Evolutionary conservation across 352 stramenopile genomes (phyloP), one percentile per base, ranked within the genome.

Genomic region (Phytophthora sp.): DNA sequence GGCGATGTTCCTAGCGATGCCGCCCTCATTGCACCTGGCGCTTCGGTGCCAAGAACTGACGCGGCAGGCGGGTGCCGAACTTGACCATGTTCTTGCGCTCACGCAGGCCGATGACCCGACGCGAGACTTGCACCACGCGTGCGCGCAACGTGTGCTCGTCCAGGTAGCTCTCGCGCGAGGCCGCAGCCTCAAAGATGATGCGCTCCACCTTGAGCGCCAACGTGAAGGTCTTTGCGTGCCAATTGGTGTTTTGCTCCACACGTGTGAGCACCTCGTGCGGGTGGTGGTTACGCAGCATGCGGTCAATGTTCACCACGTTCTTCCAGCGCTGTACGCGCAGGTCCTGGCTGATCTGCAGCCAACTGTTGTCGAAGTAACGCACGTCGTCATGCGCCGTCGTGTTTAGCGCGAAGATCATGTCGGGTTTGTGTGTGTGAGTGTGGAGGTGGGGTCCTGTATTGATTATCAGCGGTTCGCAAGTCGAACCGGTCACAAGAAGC

Each of bases 161-260:
- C 44, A 87, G 45, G 69, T 90, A 90, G 62, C 74, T 85, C 63
- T 90, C 79, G 7, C 71, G 74, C n/a, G 81, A 86, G 35, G 71
- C 64, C 3, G 81, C 79, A 0, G 79, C 62, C 46, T 80, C 59
- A 63, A 90, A 90, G 65, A 90, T 82, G 68, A 90, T 73, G 13
- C 77, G 72, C 42, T 90, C 81, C 56, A 90, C 80, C 66, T 90
- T 90, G 75, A 90, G 77, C 23, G 81, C 79, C 47, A 90, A 66
- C 41, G 76, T 74, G 60, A 90, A 88, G 12, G 79, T 88, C 71
- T 87, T 90, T 57, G 76, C 80, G 45, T 68, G 53, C 81, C 81
- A 90, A 64, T 87, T 74, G 38, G 61, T 75, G 75, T 90, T 90
- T 63, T 88, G 74, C 6, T 80, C 74, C 15, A 90, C 77, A 26